Percentiles rank a stretch among this genome's conserved stretches.
Evolutionary conservation across 306 rosid species (phyloP).

Genomic region (Lupinus albus): DNA sequence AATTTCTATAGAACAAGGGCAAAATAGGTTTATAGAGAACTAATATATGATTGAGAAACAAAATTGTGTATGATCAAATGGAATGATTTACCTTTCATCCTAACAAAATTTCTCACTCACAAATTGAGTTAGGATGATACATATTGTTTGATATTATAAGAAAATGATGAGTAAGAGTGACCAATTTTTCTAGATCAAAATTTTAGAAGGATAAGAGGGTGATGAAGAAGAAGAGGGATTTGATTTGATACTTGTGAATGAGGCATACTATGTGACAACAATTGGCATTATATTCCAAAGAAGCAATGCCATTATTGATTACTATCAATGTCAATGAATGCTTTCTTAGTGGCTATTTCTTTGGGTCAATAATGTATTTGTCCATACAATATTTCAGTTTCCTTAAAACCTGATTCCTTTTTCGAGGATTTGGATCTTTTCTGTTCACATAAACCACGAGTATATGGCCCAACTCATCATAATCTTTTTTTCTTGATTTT

Average conservation of each 20-base stretch:
- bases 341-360: not conserved
- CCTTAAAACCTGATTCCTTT: not conserved
- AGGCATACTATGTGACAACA: not conserved
- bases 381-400: not conserved
- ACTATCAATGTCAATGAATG: not conserved
- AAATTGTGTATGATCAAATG: not conserved
- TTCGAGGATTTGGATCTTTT: not conserved
- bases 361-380: not conserved
- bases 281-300: not conserved
- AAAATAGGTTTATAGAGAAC: not conserved
- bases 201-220: not conserved
- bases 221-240: not conserved
- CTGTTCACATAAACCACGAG: not conserved
- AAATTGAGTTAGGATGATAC: not conserved
- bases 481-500: not conserved
- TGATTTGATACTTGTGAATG: not conserved
- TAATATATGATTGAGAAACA: not conserved
- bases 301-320: not conserved
- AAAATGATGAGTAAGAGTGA: not conserved
- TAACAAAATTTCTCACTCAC: not conserved
- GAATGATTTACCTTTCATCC: not conserved
- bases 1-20: not conserved
- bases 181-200: not conserved
- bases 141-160: not conserved
- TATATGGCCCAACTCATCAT: not conserved